Evolutionary conservation across 495 filamentous ascomycete species (phyloP).

Genomic region (Polyplosphaeria fusca): DNA sequence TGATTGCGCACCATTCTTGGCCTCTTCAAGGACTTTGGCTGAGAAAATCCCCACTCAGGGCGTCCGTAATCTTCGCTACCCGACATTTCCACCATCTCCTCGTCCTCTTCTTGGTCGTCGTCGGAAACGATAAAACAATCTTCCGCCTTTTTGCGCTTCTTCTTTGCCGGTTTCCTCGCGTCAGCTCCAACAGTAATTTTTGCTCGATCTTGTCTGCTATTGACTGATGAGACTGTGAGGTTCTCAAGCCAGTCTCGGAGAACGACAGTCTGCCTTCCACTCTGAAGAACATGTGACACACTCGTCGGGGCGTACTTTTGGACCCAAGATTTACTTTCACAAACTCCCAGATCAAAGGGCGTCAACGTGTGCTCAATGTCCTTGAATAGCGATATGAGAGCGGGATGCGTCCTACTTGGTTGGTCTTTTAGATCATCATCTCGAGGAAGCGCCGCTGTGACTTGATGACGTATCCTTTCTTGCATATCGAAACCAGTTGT

Average conservation of each 20-base stretch:
- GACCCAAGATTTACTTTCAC: slow-evolving; percentile 70
- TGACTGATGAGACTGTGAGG: slow-evolving; percentile 70
- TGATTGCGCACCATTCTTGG: slow-evolving; percentile 15
- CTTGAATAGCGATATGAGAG: slow-evolving; percentile 58
- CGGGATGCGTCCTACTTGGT: slow-evolving; percentile 46
- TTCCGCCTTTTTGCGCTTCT: slow-evolving; percentile 63
- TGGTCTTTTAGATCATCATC: slow-evolving; percentile 4
- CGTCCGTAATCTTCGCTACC: slow-evolving; percentile 60
- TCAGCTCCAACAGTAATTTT: slow-evolving; percentile 7
- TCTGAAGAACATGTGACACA: slow-evolving; percentile 72
- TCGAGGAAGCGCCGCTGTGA: slow-evolving; percentile 11
- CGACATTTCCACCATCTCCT: slow-evolving; percentile 69
- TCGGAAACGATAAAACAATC: slow-evolving; percentile 83
- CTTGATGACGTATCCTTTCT: slow-evolving; percentile 7
- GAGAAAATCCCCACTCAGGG: slow-evolving; percentile 8
- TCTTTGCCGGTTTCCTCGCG: slow-evolving; percentile 40
- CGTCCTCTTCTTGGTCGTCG: slow-evolving; percentile 77
- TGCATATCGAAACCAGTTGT: slow-evolving; percentile 37
- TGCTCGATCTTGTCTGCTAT: slow-evolving; percentile 51
- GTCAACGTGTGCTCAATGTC: slow-evolving; percentile 60
- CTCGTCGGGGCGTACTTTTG: slow-evolving; percentile 80
- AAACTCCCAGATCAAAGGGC: slow-evolving; percentile 76
- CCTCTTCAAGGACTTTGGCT: slow-evolving; percentile 41
- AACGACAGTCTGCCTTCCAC: slow-evolving; percentile 64
- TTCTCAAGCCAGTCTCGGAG: slow-evolving; percentile 81